phyloP scores from a whole-genome alignment of 2,329 filamentous ascomycete genomes.

The Fusarium annulatum region DNA sequence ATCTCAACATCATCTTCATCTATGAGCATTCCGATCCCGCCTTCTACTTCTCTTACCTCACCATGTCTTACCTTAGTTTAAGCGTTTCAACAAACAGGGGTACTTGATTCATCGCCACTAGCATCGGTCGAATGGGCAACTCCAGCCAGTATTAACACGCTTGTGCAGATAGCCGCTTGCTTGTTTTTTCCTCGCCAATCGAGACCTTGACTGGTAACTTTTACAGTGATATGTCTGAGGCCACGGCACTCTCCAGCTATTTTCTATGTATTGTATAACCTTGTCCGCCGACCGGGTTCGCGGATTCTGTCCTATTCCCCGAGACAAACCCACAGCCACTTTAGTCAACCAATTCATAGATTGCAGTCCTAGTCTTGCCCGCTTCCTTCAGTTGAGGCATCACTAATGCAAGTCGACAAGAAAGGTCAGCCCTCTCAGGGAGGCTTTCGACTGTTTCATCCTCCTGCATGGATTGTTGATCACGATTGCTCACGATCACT shows the following conservation, averaged over 20 bases:
- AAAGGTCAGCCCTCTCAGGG: not conserved
- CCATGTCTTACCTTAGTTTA: slow-evolving; percentile 20
- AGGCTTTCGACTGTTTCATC: slow-evolving; percentile 16
- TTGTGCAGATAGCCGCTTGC: not conserved
- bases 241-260: not conserved
- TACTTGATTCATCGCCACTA: slow-evolving; percentile 1
- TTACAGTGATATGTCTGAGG: not conserved
- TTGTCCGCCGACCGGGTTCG: slow-evolving; percentile 27
- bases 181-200: slow-evolving; percentile 2
- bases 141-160: not conserved
- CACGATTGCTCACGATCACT: slow-evolving; percentile 9
- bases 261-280: not conserved
- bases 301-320: slow-evolving; percentile 17
- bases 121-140: not conserved
- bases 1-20: slow-evolving; percentile 3
- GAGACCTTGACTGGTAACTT: not conserved
- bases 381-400: slow-evolving; percentile 2
- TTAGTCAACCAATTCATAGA: not conserved
- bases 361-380: slow-evolving; percentile 1
- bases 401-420: slow-evolving; percentile 15
- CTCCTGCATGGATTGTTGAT: slow-evolving; percentile 8
- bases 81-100: not conserved
- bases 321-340: slow-evolving; percentile 31
- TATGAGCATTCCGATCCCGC: slow-evolving; percentile 21
- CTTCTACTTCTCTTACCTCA: slow-evolving; percentile 2